Conservation (phyloP, 306 rosid species). For the Vigna mungo region DNA sequence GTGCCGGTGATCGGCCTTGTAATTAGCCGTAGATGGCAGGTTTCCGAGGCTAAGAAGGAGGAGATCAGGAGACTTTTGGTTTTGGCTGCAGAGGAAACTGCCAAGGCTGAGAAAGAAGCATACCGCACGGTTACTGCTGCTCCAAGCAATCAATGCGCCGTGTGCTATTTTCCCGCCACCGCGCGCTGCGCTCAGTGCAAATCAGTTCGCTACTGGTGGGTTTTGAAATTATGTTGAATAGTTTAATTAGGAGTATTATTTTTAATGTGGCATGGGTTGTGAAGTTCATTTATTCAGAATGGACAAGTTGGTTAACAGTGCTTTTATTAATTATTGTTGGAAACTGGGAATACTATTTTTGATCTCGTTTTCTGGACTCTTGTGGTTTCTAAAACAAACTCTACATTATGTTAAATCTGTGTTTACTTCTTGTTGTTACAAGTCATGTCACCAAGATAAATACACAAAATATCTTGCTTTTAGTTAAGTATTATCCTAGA, state of each 20-base stretch:
- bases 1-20: constrained; percentile 62
- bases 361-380: constrained; percentile 28
- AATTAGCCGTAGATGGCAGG: constrained; percentile 70
- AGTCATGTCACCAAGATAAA: neutral
- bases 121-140: constrained; percentile 40
- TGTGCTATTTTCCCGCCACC: constrained; percentile 77
- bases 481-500: neutral
- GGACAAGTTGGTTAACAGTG: neutral
- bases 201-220: constrained; percentile 90
- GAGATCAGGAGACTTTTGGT: constrained; percentile 83
- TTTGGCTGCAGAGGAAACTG: constrained; percentile 79
- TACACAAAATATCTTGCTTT: neutral
- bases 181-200: constrained; percentile 85
- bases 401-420: constrained; percentile 3
- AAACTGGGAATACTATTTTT: constrained; percentile 11
- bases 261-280: constrained; percentile 1
- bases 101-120: constrained; percentile 82
- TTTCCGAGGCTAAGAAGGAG: constrained; percentile 65
- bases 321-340: neutral
- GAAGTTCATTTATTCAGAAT: neutral
- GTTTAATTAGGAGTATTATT: neutral
- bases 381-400: neutral
- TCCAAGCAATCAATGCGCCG: constrained; percentile 62
- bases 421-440: constrained; percentile 1
- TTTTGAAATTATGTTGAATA: neutral